A percentile compares a stretch with the other conserved stretches of the same genome.
These are phyloP conservation scores for Tricholoma sp. DNA, from an alignment of 768 basidiomycete genomes.

Conservation along the genomic window DNA sequence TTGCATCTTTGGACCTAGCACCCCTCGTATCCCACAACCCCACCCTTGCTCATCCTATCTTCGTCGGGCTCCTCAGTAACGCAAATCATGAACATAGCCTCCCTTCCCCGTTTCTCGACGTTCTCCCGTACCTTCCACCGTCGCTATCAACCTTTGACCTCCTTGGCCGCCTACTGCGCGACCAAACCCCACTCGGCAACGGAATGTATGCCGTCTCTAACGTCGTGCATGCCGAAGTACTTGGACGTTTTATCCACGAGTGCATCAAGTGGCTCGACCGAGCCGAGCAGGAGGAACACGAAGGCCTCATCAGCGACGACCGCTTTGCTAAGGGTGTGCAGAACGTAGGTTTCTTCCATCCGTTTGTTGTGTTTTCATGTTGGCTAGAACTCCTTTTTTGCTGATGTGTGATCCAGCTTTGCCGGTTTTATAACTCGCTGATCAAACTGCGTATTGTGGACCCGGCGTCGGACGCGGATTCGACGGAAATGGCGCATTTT, in stretches of 20 bases:
- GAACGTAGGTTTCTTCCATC: constrained; percentile 43
- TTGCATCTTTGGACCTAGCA: constrained; percentile 65
- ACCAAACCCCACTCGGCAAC: constrained; percentile 42
- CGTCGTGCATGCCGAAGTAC: constrained; percentile 56
- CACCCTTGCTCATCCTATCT: constrained; percentile 61
- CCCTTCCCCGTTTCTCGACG: constrained; percentile 54
- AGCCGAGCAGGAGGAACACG: constrained; percentile 64
- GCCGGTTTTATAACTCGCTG: constrained; percentile 70
- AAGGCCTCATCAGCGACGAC: constrained; percentile 68
- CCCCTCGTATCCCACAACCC: constrained; percentile 66
- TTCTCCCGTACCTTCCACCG: constrained; percentile 62
- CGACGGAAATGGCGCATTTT: constrained; percentile 76
- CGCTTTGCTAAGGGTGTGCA: constrained; percentile 67
- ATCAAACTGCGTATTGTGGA: constrained; percentile 66
- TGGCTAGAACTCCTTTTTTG: constrained; percentile 3
- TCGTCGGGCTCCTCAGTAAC: constrained; percentile 49
- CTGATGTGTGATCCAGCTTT: constrained; percentile 46
- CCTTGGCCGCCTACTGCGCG: constrained; percentile 61
- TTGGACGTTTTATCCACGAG: constrained; percentile 70
- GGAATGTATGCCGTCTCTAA: constrained; percentile 57
- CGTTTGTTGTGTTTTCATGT: constrained; percentile 1
- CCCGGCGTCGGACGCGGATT: constrained; percentile 57
- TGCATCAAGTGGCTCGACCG: constrained; percentile 65
- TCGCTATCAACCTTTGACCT: constrained; percentile 72
- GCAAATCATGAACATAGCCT: constrained; percentile 29